Evolutionary conservation across 2,329 filamentous ascomycete genomes (phyloP).

Genomic region (Neofusicoccum sp.): DNA sequence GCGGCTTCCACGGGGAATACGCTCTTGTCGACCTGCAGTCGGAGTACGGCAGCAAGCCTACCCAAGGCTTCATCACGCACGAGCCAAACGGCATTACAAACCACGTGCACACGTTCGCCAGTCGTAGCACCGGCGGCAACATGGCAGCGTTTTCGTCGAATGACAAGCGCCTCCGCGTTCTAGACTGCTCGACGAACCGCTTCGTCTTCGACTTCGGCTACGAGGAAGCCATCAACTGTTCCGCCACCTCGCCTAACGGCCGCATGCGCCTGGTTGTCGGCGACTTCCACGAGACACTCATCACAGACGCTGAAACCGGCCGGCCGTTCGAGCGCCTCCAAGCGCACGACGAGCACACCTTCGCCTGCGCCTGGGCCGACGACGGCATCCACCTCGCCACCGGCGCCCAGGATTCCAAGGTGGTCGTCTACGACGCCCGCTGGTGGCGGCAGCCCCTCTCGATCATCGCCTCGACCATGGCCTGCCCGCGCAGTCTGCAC

Average conservation of each 20-base stretch:
- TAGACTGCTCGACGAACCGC: conserved; percentile 57
- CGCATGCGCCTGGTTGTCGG: conserved; percentile 72
- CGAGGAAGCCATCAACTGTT: conserved; percentile 67
- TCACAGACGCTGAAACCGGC: conserved; percentile 68
- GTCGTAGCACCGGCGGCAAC: conserved; percentile 48
- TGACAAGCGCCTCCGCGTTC: conserved; percentile 53
- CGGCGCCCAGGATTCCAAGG: conserved; percentile 69
- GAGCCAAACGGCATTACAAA: conserved; percentile 57
- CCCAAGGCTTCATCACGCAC: conserved; percentile 49
- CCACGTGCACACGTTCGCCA: conserved; percentile 54
- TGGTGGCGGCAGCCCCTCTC: conserved; percentile 59
- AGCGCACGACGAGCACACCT: conserved; percentile 69
- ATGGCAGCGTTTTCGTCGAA: conserved; percentile 58
- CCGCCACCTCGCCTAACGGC: conserved; percentile 68
- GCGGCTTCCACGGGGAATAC: conserved; percentile 59
- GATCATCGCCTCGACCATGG: conserved; percentile 63
- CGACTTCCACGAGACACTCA: conserved; percentile 63
- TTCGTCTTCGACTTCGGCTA: conserved; percentile 59
- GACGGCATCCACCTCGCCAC: conserved; percentile 75
- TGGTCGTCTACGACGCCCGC: conserved; percentile 75
- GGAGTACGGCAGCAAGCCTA: conserved; percentile 32
- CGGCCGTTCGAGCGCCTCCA: conserved; percentile 55
- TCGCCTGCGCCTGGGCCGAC: conserved; percentile 76
- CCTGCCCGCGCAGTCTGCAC: conserved; percentile 65
- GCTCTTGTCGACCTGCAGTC: conserved; percentile 46